A percentile compares a stretch with the other conserved stretches of the same genome.
phyloP scores from a whole-genome alignment of 2,329 filamentous ascomycete genomes.

The Onygena corvina region DNA sequence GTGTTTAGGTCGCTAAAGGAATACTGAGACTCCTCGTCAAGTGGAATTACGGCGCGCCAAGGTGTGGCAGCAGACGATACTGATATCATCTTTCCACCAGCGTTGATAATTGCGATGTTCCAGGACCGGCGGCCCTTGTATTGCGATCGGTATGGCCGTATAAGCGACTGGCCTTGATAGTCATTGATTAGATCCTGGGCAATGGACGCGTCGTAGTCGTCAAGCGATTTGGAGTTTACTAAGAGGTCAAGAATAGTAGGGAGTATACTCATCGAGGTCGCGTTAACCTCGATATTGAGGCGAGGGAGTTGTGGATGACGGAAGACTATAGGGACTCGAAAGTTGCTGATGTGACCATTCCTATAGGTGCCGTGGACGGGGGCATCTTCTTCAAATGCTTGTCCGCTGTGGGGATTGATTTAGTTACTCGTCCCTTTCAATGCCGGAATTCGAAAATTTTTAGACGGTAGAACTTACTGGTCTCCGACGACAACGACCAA shows the following conservation, averaged over 20 bases:
- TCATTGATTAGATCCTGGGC: slow-evolving; percentile 33
- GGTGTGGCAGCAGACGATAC: slow-evolving; percentile 70
- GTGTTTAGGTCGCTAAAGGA: slow-evolving; percentile 26
- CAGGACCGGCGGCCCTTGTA: slow-evolving; percentile 25
- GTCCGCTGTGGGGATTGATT: slow-evolving; percentile 22
- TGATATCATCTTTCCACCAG: slow-evolving; percentile 42
- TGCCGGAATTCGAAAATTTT: neutral
- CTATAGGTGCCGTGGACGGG: slow-evolving; percentile 31
- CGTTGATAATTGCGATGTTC: slow-evolving; percentile 27
- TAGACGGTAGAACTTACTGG: slow-evolving; percentile 21
- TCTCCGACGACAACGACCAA: slow-evolving; percentile 39
- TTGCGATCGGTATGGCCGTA: slow-evolving; percentile 29
- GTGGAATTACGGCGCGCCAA: slow-evolving; percentile 60
- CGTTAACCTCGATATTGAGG: slow-evolving; percentile 31
- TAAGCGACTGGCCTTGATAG: slow-evolving; percentile 39
- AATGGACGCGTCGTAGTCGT: slow-evolving; percentile 22
- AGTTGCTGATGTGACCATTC: slow-evolving; percentile 36
- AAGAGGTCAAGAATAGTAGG: slow-evolving; percentile 38
- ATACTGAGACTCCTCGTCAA: slow-evolving; percentile 58
- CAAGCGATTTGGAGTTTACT: slow-evolving; percentile 31
- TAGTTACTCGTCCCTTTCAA: neutral
- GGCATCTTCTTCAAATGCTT: slow-evolving; percentile 34
- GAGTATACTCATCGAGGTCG: slow-evolving; percentile 34
- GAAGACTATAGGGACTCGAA: slow-evolving; percentile 35
- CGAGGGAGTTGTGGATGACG: slow-evolving; percentile 35